Evolutionary conservation across 352 stramenopile genomes (phyloP).

Genomic region (Phytopythium oedochilum): DNA sequence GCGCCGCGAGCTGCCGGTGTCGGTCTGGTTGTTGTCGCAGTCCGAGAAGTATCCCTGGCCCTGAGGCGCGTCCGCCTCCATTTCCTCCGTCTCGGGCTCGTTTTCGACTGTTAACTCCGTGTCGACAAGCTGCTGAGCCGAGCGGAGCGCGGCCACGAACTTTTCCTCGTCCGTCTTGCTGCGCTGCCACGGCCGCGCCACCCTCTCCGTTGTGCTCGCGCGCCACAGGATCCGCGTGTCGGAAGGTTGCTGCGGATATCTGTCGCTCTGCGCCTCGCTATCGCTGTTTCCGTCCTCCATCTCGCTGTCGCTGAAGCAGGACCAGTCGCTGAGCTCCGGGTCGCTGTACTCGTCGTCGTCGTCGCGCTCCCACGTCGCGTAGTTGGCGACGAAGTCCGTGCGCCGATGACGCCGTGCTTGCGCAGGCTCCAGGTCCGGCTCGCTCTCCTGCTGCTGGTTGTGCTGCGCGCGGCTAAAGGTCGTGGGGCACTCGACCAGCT

Average conservation of each 20-base stretch:
- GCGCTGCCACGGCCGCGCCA: slow-evolving; percentile 12
- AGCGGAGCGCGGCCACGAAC: slow-evolving; percentile 38
- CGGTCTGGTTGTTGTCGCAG: slow-evolving; percentile 38
- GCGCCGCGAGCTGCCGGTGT: slow-evolving; percentile 10
- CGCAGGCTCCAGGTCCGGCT: slow-evolving; percentile 57
- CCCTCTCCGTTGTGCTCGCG: neutral
- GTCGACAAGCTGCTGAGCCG: slow-evolving; percentile 44
- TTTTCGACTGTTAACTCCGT: slow-evolving; percentile 28
- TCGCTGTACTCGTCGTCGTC: slow-evolving; percentile 41
- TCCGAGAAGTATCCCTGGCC: slow-evolving; percentile 78
- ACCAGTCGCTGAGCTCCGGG: slow-evolving; percentile 46
- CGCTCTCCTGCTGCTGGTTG: slow-evolving; percentile 22
- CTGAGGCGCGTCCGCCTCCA: slow-evolving; percentile 29
- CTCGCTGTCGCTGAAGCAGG: slow-evolving; percentile 57
- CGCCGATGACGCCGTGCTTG: slow-evolving; percentile 26
- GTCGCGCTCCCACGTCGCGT: slow-evolving; percentile 30
- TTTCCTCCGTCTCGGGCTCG: slow-evolving; percentile 22
- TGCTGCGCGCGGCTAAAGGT: slow-evolving; percentile 20
- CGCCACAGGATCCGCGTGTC: slow-evolving; percentile 5
- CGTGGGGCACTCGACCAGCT: slow-evolving; percentile 59
- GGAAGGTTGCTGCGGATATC: slow-evolving; percentile 2
- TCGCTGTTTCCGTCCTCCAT: slow-evolving; percentile 33
- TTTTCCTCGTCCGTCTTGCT: slow-evolving; percentile 20
- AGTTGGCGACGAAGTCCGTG: slow-evolving; percentile 65
- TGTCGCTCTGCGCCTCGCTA: slow-evolving; percentile 7